Conservation (phyloP, 2,329 filamentous ascomycete genomes). For the Curvularia eragrostidis region DNA sequence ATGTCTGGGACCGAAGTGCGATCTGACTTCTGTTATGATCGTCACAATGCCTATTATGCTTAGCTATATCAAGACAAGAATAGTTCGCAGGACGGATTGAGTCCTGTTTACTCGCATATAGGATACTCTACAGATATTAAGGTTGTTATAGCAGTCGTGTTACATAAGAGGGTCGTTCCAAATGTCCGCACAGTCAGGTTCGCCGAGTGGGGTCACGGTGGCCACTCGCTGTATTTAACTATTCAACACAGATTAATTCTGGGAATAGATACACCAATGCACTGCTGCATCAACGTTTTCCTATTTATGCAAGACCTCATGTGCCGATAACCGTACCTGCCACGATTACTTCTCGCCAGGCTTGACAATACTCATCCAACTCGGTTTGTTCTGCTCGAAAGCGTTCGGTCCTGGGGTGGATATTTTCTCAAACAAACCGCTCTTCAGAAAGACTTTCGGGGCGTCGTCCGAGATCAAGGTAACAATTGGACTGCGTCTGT, state of each 20-base stretch:
- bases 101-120: neutral
- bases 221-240: neutral
- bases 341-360: neutral
- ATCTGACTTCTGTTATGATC: neutral
- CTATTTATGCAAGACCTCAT: no score
- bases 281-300: no score
- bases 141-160: neutral
- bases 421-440: constrained; percentile 36
- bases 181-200: neutral
- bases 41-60: no score
- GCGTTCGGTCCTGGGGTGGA: constrained; percentile 22
- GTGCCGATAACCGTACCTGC: neutral
- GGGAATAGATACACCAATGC: neutral
- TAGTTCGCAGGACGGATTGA: no score
- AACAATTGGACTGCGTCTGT: constrained; percentile 28
- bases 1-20: no score
- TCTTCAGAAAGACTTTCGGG: constrained; percentile 31
- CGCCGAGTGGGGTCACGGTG: no score
- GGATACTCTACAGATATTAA: neutral
- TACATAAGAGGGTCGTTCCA: no score
- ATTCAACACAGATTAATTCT: neutral
- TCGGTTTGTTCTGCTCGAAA: constrained; percentile 31
- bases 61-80: no score
- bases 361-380: constrained; percentile 30
- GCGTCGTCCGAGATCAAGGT: constrained; percentile 24